phyloP scores from a whole-genome alignment of 345 rosid species.

The Linum usitatissimum region DNA sequence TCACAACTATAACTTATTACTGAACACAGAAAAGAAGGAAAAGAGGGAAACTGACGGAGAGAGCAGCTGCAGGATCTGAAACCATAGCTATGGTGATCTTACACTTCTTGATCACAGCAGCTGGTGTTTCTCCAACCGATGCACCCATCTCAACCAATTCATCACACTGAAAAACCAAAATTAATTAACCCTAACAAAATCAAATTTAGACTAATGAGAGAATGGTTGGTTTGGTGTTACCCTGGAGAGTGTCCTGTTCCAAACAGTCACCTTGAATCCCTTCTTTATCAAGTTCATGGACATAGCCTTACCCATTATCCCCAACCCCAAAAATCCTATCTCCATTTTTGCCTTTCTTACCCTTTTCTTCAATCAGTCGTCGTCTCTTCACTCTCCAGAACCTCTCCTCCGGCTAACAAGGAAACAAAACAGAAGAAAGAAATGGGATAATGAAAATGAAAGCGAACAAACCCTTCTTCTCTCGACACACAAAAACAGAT shows the following conservation, averaged over 20 bases:
- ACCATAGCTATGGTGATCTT: slow-evolving; percentile 74
- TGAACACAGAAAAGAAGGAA: neutral
- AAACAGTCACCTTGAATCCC: slow-evolving; percentile 87
- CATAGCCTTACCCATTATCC: slow-evolving; percentile 99
- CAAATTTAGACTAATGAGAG: neutral
- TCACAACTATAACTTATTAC: neutral
- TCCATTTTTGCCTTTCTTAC: slow-evolving; percentile 43
- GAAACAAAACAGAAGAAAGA: neutral
- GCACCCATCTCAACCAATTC: slow-evolving; percentile 86
- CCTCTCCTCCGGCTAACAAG: neutral
- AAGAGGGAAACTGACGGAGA: slow-evolving; percentile 38
- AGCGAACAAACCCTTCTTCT: neutral
- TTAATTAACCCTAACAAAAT: neutral
- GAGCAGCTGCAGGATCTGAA: slow-evolving; percentile 87
- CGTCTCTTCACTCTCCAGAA: neutral
- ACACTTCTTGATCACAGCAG: slow-evolving; percentile 77
- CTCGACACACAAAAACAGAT: too few species aligned
- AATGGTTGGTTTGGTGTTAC: slow-evolving; percentile 24
- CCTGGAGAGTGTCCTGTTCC: slow-evolving; percentile 94
- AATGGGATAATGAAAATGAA: neutral
- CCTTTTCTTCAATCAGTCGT: slow-evolving; percentile 8
- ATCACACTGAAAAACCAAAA: slow-evolving; percentile 38
- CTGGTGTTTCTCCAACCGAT: slow-evolving; percentile 67
- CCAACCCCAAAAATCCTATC: slow-evolving; percentile 83
- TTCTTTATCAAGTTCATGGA: slow-evolving; percentile 59